Evolutionary conservation across 495 filamentous ascomycete species (phyloP).

Genomic region (Xylona heveae): DNA sequence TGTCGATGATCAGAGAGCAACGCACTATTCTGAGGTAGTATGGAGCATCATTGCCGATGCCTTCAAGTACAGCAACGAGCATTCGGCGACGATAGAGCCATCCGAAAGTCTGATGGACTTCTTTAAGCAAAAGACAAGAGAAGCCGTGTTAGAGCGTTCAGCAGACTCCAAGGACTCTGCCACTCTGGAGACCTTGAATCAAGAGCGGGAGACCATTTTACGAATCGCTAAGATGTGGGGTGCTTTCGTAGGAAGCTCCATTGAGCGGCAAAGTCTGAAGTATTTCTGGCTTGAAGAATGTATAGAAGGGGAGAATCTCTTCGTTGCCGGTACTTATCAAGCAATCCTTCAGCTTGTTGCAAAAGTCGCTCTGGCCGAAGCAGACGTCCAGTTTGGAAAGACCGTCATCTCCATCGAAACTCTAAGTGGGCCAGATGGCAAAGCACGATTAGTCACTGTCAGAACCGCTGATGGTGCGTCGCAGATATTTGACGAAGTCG

Average conservation of each 20-base stretch:
- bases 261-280: slow-evolving; percentile 63
- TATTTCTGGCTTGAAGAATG: slow-evolving; percentile 94
- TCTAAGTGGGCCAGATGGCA: slow-evolving; percentile 11
- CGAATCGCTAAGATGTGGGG: slow-evolving; percentile 66
- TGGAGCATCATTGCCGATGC: slow-evolving; percentile 68
- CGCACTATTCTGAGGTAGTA: slow-evolving; percentile 34
- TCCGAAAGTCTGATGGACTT: slow-evolving; percentile 59
- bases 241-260: slow-evolving; percentile 60
- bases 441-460: slow-evolving; percentile 24
- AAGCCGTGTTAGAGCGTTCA: slow-evolving; percentile 23
- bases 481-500: slow-evolving; percentile 58
- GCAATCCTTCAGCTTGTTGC: slow-evolving; percentile 51
- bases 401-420: slow-evolving; percentile 30
- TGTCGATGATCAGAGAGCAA: slow-evolving; percentile 28
- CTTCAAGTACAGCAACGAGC: slow-evolving; percentile 54
- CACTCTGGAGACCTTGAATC: slow-evolving; percentile 14
- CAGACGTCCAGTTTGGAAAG: slow-evolving; percentile 37
- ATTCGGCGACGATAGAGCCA: slow-evolving; percentile 38
- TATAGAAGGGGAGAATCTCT: slow-evolving; percentile 79
- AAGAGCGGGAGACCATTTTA: slow-evolving; percentile 31
- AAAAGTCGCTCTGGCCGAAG: slow-evolving; percentile 34
- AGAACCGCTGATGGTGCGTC: slow-evolving; percentile 28
- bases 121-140: slow-evolving; percentile 32
- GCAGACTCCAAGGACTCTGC: slow-evolving; percentile 18
- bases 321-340: slow-evolving; percentile 71